phyloP scores from a whole-genome alignment of 768 basidiomycete species.

The Termitomyces sp. region DNA sequence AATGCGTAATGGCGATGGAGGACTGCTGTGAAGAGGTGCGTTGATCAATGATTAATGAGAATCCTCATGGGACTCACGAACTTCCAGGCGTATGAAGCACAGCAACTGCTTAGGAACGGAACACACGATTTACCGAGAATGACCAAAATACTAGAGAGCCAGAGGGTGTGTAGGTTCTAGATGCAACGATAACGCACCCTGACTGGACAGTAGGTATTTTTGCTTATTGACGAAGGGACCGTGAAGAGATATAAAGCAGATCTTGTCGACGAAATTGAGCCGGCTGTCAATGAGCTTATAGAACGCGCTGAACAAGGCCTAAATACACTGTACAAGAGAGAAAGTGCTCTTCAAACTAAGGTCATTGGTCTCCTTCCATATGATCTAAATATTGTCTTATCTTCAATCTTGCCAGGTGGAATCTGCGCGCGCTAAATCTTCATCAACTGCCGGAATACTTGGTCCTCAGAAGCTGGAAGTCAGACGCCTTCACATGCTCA shows the following conservation, averaged over 20 bases:
- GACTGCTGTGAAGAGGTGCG: conserved; percentile 75
- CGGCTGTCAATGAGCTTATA: conserved; percentile 71
- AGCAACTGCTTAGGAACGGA: conserved; percentile 62
- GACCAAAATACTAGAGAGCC: conserved; percentile 58
- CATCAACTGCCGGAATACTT: conserved; percentile 42
- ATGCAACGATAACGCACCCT: not conserved
- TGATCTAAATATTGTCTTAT: not conserved
- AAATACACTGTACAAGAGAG: conserved; percentile 54
- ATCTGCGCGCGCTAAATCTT: conserved; percentile 40
- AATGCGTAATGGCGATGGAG: conserved; percentile 75
- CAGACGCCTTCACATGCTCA: conserved; percentile 56
- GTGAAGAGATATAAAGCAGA: conserved; percentile 72
- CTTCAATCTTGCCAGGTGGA: conserved; percentile 41
- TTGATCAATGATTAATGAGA: not conserved
- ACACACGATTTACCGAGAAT: conserved; percentile 71
- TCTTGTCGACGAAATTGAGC: conserved; percentile 76
- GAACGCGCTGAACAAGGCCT: conserved; percentile 67
- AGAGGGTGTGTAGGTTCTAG: conserved; percentile 41
- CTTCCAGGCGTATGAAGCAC: conserved; percentile 58
- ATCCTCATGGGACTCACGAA: not conserved
- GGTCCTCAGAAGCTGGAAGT: conserved; percentile 62
- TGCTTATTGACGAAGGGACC: conserved; percentile 67
- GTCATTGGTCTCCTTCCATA: conserved; percentile 27
- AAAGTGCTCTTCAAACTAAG: conserved; percentile 57
- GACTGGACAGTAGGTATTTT: conserved; percentile 49